Base-by-base conservation (phyloP, 257 asterid species). In the Leptodermis oblonga region DNA sequence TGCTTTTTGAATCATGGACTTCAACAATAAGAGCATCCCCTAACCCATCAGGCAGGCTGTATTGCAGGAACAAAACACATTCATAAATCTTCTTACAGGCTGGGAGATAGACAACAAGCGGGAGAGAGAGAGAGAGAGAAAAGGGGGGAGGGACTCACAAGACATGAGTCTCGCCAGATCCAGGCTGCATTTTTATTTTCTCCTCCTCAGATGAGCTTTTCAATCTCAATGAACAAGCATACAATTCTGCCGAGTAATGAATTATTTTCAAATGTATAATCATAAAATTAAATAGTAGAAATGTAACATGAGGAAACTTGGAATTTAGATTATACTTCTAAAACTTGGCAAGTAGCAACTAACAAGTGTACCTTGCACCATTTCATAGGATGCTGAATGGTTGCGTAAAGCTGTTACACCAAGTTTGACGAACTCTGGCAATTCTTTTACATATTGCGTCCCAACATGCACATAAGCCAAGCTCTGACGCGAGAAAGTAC, bases 1-100 rank as follows among this genome's bases (percentile, higher is more conserved):
- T 86, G 65, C 96, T 97, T 70, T 88, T 93, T 22, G 93, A 90
- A 82, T 93, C 96, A 25, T 67, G 81, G 52, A 93, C 88, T 79
- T 93, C 96, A 68, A 93, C 76, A 37, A 93, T 75, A 68, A 93
- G 82, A 79, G 89, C 96, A 74, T 93, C 99, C 39, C 91, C 97
- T 51, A 88, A 80, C 65, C 97, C 96, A 74, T 93, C 96, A 8
- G 97, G 96, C 82, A 93, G 82, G 81, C 99, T 93, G 82, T 58
- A 77, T 23, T 69, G 15, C 33, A 74, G 69, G 58, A 65, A 56
- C 36, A 45, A 70, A 74, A 43, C 60, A 70, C 31, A 75, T 37
- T 49, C 61, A 68, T 74, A 5, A 39, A 48, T 62, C 25, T 67
- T 37, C 66, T 6, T 39, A 41, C 34, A 70, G 33, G 67, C 53